Conservation (phyloP, 768 basidiomycete genomes). For the Cyclocybe cylindracea region DNA sequence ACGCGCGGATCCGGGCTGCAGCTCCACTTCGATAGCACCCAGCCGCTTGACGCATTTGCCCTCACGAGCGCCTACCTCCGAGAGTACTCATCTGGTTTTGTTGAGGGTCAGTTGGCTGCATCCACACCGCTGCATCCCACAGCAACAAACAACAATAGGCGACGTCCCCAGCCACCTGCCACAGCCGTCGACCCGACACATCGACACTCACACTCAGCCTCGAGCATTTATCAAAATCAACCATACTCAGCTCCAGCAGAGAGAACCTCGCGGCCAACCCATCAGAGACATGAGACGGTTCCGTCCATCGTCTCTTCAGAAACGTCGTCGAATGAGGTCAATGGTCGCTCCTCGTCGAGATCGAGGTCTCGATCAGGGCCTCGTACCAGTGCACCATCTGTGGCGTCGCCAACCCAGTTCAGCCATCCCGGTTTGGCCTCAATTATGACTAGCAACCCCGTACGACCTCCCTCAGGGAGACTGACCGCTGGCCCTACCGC, state of each 20-base stretch:
- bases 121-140: conserved; percentile 6
- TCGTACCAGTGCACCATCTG: background rate
- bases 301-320: conserved; percentile 14
- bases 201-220: background rate
- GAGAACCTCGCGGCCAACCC: conserved; percentile 3
- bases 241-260: conserved; percentile 11
- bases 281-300: conserved; percentile 10
- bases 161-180: conserved; percentile 6
- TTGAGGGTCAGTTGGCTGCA: conserved; percentile 19
- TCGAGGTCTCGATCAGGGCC: conserved; percentile 8
- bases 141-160: background rate
- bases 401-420: conserved; percentile 4
- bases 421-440: conserved; percentile 13
- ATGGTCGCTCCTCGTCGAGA: conserved; percentile 4
- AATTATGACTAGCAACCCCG: conserved; percentile 4
- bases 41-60: conserved; percentile 14
- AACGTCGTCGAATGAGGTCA: background rate
- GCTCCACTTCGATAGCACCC: conserved; percentile 9
- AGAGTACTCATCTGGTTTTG: conserved; percentile 19
- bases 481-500: background rate
- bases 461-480: background rate
- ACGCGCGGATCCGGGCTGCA: conserved; percentile 9
- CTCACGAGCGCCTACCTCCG: conserved; percentile 14
- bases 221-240: conserved; percentile 2
- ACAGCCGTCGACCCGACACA: conserved; percentile 1